Base-by-base conservation (phyloP, 345 rosid species). In the Eucalyptus camaldulensis region DNA sequence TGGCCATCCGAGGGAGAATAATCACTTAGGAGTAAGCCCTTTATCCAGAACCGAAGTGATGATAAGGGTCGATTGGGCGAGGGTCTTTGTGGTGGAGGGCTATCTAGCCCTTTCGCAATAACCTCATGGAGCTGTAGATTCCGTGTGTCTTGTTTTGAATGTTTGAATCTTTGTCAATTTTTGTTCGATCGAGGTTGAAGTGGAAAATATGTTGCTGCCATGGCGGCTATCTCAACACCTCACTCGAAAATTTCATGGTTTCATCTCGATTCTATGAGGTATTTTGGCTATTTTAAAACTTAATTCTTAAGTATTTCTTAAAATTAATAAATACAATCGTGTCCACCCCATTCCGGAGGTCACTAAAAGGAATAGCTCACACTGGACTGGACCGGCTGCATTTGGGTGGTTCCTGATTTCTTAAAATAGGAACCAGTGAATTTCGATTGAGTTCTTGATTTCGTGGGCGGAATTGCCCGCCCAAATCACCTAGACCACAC, bases 371-470 rank as follows among this genome's bases (percentile, higher is more conserved):
- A 56, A 56, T 56, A 9, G 62, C 13, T 24, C 0, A 0, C 0
- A 0, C 10, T 24, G 3, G 29, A 56, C 0, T 2, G 6, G 12
- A 24, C 3, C 13, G 0, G 6, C 1, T 0, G 0, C 12, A 9
- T 56, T 56, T 24, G 29, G 29, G 13, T 5, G 6, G 6, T 6
- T 56, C 62, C 3, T 0, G 0, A 24, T 56, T 24, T 56, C 6
- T 24, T 56, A 9, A 24, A 56, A 56, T 56, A 9, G 3, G 27
- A 56, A 24, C 1, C 13, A 1, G 6, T 56, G 62, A 24, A 56
- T 56, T 10, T 10, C 13, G 0, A 8, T 8, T 2, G 0, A 53
- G 25, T 21, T 53, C 2, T 19, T 2, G 10, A 53, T 53, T 53
- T 53, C 5, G 21, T 53, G 5, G 10, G 58, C 21, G 25, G 58